These are phyloP conservation scores for Tubosaeta sp. DNA, from an alignment of 768 basidiomycete species.

Conservation along the genomic window DNA sequence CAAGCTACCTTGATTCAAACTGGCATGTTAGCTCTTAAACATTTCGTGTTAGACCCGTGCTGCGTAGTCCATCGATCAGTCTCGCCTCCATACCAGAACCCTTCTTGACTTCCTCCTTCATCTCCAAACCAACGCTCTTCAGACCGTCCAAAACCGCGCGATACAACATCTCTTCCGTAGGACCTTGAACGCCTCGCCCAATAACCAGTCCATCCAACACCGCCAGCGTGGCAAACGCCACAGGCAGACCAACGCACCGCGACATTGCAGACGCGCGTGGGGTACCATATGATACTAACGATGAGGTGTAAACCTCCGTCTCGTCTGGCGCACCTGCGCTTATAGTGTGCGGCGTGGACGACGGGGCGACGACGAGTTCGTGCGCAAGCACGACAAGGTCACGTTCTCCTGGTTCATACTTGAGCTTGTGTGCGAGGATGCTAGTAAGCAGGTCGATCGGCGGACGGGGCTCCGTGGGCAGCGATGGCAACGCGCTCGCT, in stretches of 20 bases:
- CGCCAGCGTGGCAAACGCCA: constrained; percentile 74
- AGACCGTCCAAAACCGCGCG: constrained; percentile 57
- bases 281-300: constrained; percentile 60
- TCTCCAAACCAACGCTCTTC: constrained; percentile 42
- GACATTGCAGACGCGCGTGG: constrained; percentile 75
- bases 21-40: neutral
- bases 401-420: constrained; percentile 65
- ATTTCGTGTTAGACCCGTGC: constrained; percentile 1
- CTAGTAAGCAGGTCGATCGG: constrained; percentile 75
- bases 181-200: constrained; percentile 64
- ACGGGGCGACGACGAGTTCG: constrained; percentile 56
- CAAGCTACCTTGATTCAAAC: neutral
- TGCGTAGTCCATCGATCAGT: constrained; percentile 18
- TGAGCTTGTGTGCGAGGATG: constrained; percentile 66
- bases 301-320: constrained; percentile 62
- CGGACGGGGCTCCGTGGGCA: constrained; percentile 40
- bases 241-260: constrained; percentile 83
- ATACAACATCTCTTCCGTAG: constrained; percentile 59
- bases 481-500: constrained; percentile 27
- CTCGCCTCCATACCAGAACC: constrained; percentile 49
- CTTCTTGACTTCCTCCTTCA: constrained; percentile 33
- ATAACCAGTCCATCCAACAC: constrained; percentile 58
- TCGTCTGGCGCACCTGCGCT: constrained; percentile 1
- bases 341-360: neutral
- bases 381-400: constrained; percentile 88